A percentile compares a stretch with the other conserved stretches of the same genome.
These are phyloP conservation scores for Halocafeteria seosinensis DNA, from an alignment of 108 stramenopile genomes.

Conservation along the genomic window DNA sequence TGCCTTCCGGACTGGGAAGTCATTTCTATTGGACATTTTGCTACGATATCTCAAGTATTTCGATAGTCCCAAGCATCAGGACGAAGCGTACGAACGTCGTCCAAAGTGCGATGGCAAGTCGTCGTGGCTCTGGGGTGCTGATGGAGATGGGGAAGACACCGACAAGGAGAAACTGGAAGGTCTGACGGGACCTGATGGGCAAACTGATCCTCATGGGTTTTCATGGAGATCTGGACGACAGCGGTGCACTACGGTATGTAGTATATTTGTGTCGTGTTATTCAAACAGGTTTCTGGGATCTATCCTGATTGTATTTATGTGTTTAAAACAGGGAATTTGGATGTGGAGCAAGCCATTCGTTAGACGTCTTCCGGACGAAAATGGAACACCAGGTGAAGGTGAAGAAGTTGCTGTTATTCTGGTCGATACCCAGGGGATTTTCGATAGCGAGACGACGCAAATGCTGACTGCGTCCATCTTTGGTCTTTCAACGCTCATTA, in stretches of 20 bases:
- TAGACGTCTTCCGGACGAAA: constrained; percentile 10
- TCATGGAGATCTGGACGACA: constrained; percentile 80
- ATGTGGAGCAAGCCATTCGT: constrained; percentile 92
- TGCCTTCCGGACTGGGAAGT: constrained; percentile 91
- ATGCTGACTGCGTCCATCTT: constrained; percentile 84
- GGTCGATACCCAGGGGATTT: constrained; percentile 99
- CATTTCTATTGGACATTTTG: constrained; percentile 79
- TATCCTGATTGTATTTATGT: background rate
- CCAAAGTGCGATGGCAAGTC: background rate
- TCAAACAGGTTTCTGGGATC: background rate
- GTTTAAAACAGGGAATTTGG: constrained; percentile 60
- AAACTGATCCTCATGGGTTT: constrained; percentile 32
- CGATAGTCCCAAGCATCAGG: background rate
- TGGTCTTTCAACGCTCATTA: constrained; percentile 72
- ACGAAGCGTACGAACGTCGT: background rate
- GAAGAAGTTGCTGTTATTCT: constrained; percentile 60
- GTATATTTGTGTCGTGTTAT: no score
- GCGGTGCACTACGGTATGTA: constrained; percentile 58
- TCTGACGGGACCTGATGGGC: background rate
- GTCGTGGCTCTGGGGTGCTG: background rate
- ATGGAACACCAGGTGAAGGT: constrained; percentile 1
- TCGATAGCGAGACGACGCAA: constrained; percentile 94
- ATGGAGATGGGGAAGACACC: background rate
- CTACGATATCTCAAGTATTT: constrained; percentile 55
- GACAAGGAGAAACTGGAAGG: constrained; percentile 5